Evolutionary conservation across 202 grass and related monocot species (phyloP).

Genomic region (Eragrostis tef): DNA sequence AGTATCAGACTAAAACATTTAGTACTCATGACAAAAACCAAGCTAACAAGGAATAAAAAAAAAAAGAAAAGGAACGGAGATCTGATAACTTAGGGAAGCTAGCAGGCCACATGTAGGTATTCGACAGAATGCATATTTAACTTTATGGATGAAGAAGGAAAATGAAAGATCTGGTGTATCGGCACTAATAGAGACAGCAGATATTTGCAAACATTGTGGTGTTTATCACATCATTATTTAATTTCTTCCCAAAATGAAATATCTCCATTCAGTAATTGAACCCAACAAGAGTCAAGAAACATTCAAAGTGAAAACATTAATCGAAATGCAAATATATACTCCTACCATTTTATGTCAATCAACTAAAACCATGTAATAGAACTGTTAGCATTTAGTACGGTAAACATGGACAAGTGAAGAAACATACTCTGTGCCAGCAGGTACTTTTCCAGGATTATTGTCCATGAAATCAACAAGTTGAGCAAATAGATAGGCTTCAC

Average conservation of each 20-base stretch:
- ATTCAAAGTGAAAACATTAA: constrained; percentile 15
- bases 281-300: background rate
- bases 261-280: constrained; percentile 10
- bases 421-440: constrained; percentile 77
- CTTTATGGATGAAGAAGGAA: background rate
- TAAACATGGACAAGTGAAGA: constrained; percentile 41
- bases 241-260: background rate
- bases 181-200: background rate
- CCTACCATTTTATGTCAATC: background rate
- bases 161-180: background rate
- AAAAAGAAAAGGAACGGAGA: background rate
- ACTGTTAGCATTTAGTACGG: constrained; percentile 21
- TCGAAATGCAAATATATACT: constrained; percentile 19
- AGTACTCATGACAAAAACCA: background rate
- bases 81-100: background rate
- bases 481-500: constrained; percentile 95
- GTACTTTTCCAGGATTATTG: constrained; percentile 86
- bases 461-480: constrained; percentile 99
- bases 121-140: background rate
- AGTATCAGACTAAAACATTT: background rate
- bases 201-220: constrained; percentile 25
- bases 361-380: constrained; percentile 16
- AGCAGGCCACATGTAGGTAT: background rate
- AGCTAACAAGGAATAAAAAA: constrained; percentile 1
- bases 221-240: constrained; percentile 24